Evolutionary conservation across 2,329 filamentous ascomycete genomes (phyloP), one percentile per base, ranked within the genome.

Genomic region (Ophiostoma perfectum): DNA sequence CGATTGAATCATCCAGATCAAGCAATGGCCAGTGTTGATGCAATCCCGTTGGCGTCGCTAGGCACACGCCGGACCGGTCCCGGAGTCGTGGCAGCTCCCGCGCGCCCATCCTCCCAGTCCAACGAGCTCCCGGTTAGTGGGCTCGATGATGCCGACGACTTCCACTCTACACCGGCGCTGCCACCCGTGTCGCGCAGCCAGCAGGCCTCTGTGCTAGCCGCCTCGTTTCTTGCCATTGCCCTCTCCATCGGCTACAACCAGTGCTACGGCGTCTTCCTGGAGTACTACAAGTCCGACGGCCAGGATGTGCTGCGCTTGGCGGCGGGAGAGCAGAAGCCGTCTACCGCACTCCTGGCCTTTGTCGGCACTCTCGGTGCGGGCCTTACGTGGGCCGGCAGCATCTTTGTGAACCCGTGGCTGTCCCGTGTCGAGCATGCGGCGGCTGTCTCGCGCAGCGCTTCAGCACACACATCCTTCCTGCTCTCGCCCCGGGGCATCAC

Each of bases 211-310:
- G 80, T 83, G 36, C 75, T 83, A 14, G 70, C 78, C 18, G 80
- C 80, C 0, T 78, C 78, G 5, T 83, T 83, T 66, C 71, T 79
- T 0, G 79, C 79, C 55, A 81, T 82, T 47, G 77, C 77, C 64
- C 76, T 83, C 36, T 82, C 81, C 3, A 81, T 83, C 64, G 81
- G 81, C 11, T 78, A 83, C 68, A 83, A 83, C 70, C 81, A 83
- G 69, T 78, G 77, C 45, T 84, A 80, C 70, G 81, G 81, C 9
- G 80, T 83, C 9, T 83, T 83, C 67, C 81, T 83, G 70, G 76
- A 80, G 64, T 82, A 81, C 71, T 83, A 83, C 71, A 78, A 80
- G 64, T 81, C 80, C 4, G 66, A 76, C 0, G 71, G 70, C 44
- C 78, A 81, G 70, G 75, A 78, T 7, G 73, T 83, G n/a, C 75